These are phyloP conservation scores for Solanum tacnaense DNA, from an alignment of 257 asterid species.

Conservation along the genomic window DNA sequence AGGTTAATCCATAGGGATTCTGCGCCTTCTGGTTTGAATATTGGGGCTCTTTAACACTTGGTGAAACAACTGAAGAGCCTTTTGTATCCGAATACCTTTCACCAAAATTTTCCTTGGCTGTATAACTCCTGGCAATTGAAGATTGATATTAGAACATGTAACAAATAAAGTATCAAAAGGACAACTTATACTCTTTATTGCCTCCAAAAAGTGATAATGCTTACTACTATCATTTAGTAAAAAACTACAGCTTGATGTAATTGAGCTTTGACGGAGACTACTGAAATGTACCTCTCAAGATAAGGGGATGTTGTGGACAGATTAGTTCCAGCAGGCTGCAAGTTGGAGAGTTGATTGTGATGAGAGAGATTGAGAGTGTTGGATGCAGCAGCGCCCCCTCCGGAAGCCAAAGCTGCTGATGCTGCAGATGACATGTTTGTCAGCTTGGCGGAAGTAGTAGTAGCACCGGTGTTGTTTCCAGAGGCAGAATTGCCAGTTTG, in stretches of 20 bases:
- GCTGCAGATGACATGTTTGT: constrained; percentile 20
- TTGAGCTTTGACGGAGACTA: not conserved
- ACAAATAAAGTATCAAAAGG: not conserved
- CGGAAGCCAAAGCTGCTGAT: constrained; percentile 23
- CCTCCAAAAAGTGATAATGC: not conserved
- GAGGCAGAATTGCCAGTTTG: constrained; percentile 50
- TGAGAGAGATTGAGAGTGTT: constrained; percentile 26
- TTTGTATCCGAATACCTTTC: constrained; percentile 20
- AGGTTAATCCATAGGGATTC: constrained; percentile 18
- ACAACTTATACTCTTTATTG: not conserved
- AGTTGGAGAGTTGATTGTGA: constrained; percentile 21
- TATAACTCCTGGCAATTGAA: constrained; percentile 26
- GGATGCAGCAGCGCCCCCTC: constrained; percentile 17
- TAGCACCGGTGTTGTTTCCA: constrained; percentile 9
- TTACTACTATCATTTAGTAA: not conserved
- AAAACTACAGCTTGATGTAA: not conserved
- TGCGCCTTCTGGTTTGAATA: constrained; percentile 14
- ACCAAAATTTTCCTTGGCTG: constrained; percentile 19
- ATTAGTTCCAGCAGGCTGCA: constrained; percentile 17
- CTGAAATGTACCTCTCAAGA: constrained; percentile 28
- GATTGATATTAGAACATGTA: not conserved
- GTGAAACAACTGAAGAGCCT: constrained; percentile 15
- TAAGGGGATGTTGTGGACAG: constrained; percentile 24
- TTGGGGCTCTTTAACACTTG: constrained; percentile 18
- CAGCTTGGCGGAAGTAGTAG: constrained; percentile 13